These are phyloP conservation scores for Elsinoe batatas DNA, from an alignment of 2,329 filamentous ascomycete species.

Conservation along the genomic window DNA sequence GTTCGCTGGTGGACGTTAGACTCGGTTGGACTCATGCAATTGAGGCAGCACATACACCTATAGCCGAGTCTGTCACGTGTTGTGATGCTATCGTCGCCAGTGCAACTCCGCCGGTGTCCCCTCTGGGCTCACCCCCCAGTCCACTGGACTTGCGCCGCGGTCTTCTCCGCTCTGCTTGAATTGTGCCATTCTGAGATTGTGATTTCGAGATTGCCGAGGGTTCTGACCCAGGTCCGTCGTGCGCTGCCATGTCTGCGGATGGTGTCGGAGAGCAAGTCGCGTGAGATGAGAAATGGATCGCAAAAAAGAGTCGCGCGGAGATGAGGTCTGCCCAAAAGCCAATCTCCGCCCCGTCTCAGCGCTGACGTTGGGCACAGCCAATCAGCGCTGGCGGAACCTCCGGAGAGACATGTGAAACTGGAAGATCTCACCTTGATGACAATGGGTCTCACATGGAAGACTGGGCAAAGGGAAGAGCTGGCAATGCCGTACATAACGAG, in stretches of 20 bases:
- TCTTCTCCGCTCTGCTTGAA: conserved; percentile 11
- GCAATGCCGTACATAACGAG: too few relatives aligned
- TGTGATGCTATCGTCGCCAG: conserved; percentile 36
- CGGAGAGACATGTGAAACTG: conserved; percentile 1
- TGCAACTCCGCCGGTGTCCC: conserved; percentile 42
- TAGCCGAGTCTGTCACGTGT: not conserved
- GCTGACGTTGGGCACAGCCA: conserved; percentile 1
- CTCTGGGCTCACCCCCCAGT: conserved; percentile 42
- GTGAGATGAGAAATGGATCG: conserved; percentile 4
- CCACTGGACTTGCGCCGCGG: conserved; percentile 38
- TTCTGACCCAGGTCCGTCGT: not conserved
- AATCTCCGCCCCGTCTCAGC: conserved; percentile 9
- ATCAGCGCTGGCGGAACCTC: not conserved
- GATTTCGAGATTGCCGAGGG: not conserved
- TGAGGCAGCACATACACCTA: conserved; percentile 13
- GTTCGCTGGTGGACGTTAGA: conserved; percentile 14
- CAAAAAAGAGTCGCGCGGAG: not conserved
- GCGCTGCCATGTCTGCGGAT: not conserved
- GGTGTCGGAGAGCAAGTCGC: not conserved
- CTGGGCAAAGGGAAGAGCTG: too few relatives aligned
- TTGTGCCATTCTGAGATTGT: not conserved
- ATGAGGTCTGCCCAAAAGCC: not conserved
- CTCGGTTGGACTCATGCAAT: conserved; percentile 12
- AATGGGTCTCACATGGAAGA: not conserved
- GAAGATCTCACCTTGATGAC: not conserved